Percentiles rank a stretch among this genome's conserved stretches.
phyloP scores from a whole-genome alignment of 2,329 filamentous ascomycete species.

The Knufia fluminis region DNA sequence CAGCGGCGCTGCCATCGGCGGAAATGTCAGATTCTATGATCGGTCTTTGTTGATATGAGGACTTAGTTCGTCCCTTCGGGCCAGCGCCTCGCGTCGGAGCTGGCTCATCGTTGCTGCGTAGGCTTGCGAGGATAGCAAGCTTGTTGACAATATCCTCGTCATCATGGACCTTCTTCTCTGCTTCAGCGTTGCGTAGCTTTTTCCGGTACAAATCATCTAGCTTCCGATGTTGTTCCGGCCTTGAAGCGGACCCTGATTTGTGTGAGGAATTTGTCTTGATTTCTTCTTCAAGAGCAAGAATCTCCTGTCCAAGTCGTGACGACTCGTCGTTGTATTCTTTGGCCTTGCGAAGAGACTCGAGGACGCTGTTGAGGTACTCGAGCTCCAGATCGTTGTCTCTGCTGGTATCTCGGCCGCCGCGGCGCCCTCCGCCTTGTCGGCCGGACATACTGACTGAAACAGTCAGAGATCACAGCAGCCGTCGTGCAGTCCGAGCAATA shows the following conservation, averaged over 20 bases:
- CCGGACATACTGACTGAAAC: constrained; percentile 15
- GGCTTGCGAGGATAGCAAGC: constrained; percentile 38
- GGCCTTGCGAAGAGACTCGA: constrained; percentile 20
- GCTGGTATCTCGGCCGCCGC: constrained; percentile 16
- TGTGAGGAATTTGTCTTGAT: constrained; percentile 28
- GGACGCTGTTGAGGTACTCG: constrained; percentile 17
- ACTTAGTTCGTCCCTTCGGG: constrained; percentile 39
- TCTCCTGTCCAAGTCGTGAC: constrained; percentile 30
- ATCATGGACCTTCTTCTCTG: constrained; percentile 41
- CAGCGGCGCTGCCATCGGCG: constrained; percentile 35
- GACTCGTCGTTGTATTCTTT: constrained; percentile 20
- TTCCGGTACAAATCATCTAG: constrained; percentile 39
- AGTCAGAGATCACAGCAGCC: neutral
- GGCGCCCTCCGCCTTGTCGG: constrained; percentile 18
- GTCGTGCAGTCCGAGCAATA: no score
- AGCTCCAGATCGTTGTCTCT: constrained; percentile 21
- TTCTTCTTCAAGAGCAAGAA: constrained; percentile 35
- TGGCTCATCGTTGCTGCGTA: constrained; percentile 41
- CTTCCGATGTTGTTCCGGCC: constrained; percentile 23
- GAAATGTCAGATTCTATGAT: constrained; percentile 34
- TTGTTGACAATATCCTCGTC: constrained; percentile 44
- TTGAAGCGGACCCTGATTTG: constrained; percentile 12
- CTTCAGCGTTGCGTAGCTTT: constrained; percentile 38
- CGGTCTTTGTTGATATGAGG: constrained; percentile 20
- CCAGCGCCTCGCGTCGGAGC: constrained; percentile 29